phyloP scores from a whole-genome alignment of 768 basidiomycete genomes.

The Panaeolus cyanescens region DNA sequence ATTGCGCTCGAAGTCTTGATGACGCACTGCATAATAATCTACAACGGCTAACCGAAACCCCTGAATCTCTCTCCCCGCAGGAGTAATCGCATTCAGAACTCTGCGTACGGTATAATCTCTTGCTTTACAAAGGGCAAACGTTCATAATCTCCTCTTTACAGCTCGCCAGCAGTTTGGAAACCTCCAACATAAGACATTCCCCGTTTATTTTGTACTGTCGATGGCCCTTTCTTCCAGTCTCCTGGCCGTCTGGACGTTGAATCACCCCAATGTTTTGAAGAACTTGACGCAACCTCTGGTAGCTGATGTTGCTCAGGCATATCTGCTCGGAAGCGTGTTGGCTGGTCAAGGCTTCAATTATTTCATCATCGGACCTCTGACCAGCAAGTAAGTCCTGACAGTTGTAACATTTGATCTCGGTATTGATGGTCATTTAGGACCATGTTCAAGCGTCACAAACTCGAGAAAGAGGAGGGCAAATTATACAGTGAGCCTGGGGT shows the following conservation, averaged over 20 bases:
- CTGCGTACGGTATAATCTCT: conserved; percentile 46
- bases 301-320: conserved; percentile 68
- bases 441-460: conserved; percentile 73
- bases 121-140: not conserved
- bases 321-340: conserved; percentile 49
- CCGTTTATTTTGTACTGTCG: conserved; percentile 70
- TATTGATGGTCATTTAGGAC: conserved; percentile 41
- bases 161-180: conserved; percentile 73
- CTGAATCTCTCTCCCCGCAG: conserved; percentile 26
- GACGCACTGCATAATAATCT: no score
- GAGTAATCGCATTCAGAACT: conserved; percentile 59
- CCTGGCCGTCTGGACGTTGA: conserved; percentile 56
- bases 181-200: conserved; percentile 75
- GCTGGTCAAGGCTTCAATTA: conserved; percentile 61
- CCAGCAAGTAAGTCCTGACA: conserved; percentile 54
- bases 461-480: conserved; percentile 78
- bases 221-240: conserved; percentile 56
- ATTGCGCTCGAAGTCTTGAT: no score
- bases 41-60: not conserved
- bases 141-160: conserved; percentile 22
- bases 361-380: conserved; percentile 70
- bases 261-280: conserved; percentile 55
- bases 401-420: not conserved
- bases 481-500: conserved; percentile 66
- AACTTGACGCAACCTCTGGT: conserved; percentile 47